Conservation (phyloP, 495 filamentous ascomycete genomes). For the Cladorrhinum samala region DNA sequence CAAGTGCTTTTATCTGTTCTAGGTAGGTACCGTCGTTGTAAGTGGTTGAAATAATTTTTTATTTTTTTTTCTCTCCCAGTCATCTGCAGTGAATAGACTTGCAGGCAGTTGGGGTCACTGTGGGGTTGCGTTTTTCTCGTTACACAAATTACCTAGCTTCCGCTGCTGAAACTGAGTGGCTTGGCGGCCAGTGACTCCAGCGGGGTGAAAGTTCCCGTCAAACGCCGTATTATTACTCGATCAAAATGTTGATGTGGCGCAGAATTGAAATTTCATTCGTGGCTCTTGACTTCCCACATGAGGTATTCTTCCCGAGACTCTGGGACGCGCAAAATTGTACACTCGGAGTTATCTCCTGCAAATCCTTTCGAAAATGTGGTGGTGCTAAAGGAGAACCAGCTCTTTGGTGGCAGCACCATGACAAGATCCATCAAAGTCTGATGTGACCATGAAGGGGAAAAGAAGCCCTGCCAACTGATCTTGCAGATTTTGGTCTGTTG, state of each 20-base stretch:
- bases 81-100: too few species aligned
- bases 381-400: conserved; percentile 46
- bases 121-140: too few species aligned
- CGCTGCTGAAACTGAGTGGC: too few species aligned
- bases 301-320: conserved; percentile 43
- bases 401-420: conserved; percentile 31
- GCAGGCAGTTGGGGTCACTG: too few species aligned
- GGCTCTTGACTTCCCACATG: conserved; percentile 47
- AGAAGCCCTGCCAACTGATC: conserved; percentile 49
- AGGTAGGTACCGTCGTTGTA: too few species aligned
- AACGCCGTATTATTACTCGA: too few species aligned
- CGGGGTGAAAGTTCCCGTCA: neutral
- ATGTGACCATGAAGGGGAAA: conserved; percentile 42
- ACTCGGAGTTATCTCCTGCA: conserved; percentile 36
- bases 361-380: conserved; percentile 41
- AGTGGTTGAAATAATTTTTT: too few species aligned
- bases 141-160: too few species aligned
- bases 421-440: conserved; percentile 36
- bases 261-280: conserved; percentile 38
- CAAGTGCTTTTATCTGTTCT: too few species aligned
- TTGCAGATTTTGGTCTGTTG: conserved; percentile 35
- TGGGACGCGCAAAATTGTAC: conserved; percentile 42
- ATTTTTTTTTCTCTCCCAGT: neutral
- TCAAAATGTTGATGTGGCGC: too few species aligned
- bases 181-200: neutral